Evolutionary conservation across 2,329 filamentous ascomycete species (phyloP).

Genomic region (Colletotrichum tanaceti): DNA sequence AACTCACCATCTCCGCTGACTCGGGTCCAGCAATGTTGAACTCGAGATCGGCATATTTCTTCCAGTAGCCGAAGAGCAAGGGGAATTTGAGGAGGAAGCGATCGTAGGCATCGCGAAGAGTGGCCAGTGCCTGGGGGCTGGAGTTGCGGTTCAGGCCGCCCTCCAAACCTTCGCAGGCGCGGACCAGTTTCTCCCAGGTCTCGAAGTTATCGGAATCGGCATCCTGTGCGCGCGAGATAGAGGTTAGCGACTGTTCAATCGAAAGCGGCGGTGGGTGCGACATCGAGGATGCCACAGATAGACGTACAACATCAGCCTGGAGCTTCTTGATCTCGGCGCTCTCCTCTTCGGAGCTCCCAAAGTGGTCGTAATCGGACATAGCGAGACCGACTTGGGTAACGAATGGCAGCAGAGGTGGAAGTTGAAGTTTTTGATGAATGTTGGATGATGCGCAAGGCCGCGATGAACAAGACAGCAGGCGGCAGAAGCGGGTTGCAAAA

Average conservation of each 20-base stretch:
- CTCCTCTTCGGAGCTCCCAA: conserved; percentile 81
- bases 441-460: conserved; percentile 12
- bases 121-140: conserved; percentile 89
- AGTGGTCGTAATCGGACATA: conserved; percentile 79
- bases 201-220: conserved; percentile 91
- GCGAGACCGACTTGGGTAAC: conserved; percentile 35
- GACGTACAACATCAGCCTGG: conserved; percentile 79
- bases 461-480: conserved; percentile 13
- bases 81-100: conserved; percentile 95
- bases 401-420: conserved; percentile 21
- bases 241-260: conserved; percentile 15
- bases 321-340: conserved; percentile 84
- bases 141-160: conserved; percentile 97
- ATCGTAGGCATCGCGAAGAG: conserved; percentile 89
- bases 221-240: conserved; percentile 56
- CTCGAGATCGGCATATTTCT: conserved; percentile 98
- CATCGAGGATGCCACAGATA: conserved; percentile 14
- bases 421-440: not conserved
- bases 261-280: conserved; percentile 10
- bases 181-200: conserved; percentile 91
- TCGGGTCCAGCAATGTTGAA: conserved; percentile 97
- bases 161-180: conserved; percentile 84
- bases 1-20: conserved; percentile 90
- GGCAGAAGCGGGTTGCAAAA: conserved; percentile 26
- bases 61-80: conserved; percentile 98